A percentile compares a stretch with the other conserved stretches of the same genome.
phyloP scores from a whole-genome alignment of 73 alveolate genomes.

The Tetrahymena elliotti region DNA sequence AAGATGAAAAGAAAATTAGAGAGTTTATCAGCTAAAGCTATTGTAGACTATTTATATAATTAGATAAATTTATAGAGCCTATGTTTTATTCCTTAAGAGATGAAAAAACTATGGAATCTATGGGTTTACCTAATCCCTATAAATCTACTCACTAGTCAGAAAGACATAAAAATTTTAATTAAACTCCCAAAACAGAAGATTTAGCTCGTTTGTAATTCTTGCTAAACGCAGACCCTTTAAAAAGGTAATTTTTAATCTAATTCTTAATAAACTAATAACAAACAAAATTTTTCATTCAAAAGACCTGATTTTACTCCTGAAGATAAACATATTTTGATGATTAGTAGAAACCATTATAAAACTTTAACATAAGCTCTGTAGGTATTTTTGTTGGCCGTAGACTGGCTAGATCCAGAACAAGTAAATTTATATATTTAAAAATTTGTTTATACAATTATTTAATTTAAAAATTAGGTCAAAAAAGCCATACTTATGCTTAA shows the following conservation, averaged over 20 bases:
- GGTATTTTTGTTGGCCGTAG: slow-evolving; percentile 35
- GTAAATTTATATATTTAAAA: neutral
- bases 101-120: slow-evolving; percentile 7
- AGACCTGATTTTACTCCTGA: slow-evolving; percentile 26
- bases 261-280: neutral
- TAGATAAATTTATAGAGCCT: slow-evolving; percentile 19
- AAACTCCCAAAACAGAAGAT: slow-evolving; percentile 40
- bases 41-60: neutral
- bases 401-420: slow-evolving; percentile 48
- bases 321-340: slow-evolving; percentile 34
- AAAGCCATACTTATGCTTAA: slow-evolving; percentile 49
- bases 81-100: slow-evolving; percentile 34
- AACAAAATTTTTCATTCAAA: neutral
- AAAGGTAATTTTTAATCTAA: neutral
- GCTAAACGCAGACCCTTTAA: slow-evolving; percentile 38
- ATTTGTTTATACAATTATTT: neutral
- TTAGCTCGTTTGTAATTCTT: slow-evolving; percentile 33
- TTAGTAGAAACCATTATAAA: slow-evolving; percentile 48
- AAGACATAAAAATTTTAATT: slow-evolving; percentile 9
- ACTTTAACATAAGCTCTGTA: slow-evolving; percentile 36
- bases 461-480: neutral
- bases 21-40: neutral
- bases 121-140: slow-evolving; percentile 25
- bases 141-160: neutral
- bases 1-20: neutral